A percentile compares a stretch with the other conserved stretches of the same genome.
These are phyloP conservation scores for Dothideomycetes sp. DNA, from an alignment of 2,329 filamentous ascomycete species.

Conservation along the genomic window DNA sequence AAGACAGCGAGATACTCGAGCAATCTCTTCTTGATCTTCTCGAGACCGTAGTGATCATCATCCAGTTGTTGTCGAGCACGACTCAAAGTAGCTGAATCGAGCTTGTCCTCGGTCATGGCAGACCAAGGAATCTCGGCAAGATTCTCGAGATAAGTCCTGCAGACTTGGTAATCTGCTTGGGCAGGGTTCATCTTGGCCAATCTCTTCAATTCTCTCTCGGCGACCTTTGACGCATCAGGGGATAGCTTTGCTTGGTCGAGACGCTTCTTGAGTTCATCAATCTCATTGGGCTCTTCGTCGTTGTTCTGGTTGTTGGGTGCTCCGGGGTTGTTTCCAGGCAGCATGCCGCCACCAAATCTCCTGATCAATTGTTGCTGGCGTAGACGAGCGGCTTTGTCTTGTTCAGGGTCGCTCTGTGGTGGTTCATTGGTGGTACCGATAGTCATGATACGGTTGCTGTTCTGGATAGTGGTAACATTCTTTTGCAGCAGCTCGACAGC, in stretches of 20 bases:
- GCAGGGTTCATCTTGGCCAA: conserved; percentile 92
- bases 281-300: conserved; percentile 77
- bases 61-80: conserved; percentile 83
- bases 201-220: conserved; percentile 76
- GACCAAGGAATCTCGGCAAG: conserved; percentile 91
- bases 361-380: conserved; percentile 34
- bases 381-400: conserved; percentile 29
- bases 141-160: conserved; percentile 87
- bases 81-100: conserved; percentile 70
- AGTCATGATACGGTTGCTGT: conserved; percentile 75
- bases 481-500: conserved; percentile 77
- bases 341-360: conserved; percentile 24
- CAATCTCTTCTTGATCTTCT: conserved; percentile 93
- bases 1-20: conserved; percentile 96
- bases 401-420: conserved; percentile 23
- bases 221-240: conserved; percentile 80
- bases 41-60: conserved; percentile 90
- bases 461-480: conserved; percentile 76
- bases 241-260: conserved; percentile 73
- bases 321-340: conserved; percentile 22
- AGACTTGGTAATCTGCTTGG: conserved; percentile 92
- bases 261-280: conserved; percentile 85
- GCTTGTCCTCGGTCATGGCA: conserved; percentile 70
- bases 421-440: conserved; percentile 53
- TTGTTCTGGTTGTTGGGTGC: conserved; percentile 43